Base-by-base conservation (phyloP, 2,329 filamentous ascomycete genomes). In the Monilinia laxa region DNA sequence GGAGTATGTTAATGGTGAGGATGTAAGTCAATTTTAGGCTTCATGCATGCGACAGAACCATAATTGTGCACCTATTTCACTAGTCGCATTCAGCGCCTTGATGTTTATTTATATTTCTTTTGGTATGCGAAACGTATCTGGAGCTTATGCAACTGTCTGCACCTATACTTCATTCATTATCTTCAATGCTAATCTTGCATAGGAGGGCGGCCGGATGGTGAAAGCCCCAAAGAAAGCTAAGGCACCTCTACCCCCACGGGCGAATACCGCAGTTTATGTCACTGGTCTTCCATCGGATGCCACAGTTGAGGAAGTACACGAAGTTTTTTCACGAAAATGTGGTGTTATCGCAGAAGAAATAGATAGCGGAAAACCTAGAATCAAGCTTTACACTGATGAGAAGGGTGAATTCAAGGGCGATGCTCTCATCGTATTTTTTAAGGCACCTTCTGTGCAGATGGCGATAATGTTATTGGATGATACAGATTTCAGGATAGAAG, bases 311-410 rank as follows among this genome's bases (percentile, higher is more conserved):
- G 95, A 99, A 80, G 87, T 99, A 20, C 85, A 90, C 71, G 86
- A 92, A 31, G 83, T 91, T 38, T 99, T 99, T 80, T 92, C 89
- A 59, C 81, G 85, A 70, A 94, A 92, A 77, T 96, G 87, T 75
- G 93, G 93, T 68, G 90, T 98, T 71, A 93, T 99, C 71, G 92
- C 94, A 59, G 93, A 98, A 78, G 91, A 96, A 78, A 93, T 97
- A 71, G 93, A 97, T 75, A 93, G 88, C 74, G 91, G 92, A 66
- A 86, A 88, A 56, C 92, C 92, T 55, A 89, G 95, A 49, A 94
- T 99, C 79, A 98, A 97, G 80, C 87, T 99, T 78, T 99, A 99
- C 79, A 87, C 83, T 25, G 89, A 97, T 76, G 87, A 90, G 1
- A 80, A 88, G 1, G 95, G 93, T 25, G 85, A 87, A 20, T 96